Percentiles rank a stretch among this genome's conserved stretches.
phyloP scores from a whole-genome alignment of 202 grass and related monocot species.

The Schoenoplectus triqueter region DNA sequence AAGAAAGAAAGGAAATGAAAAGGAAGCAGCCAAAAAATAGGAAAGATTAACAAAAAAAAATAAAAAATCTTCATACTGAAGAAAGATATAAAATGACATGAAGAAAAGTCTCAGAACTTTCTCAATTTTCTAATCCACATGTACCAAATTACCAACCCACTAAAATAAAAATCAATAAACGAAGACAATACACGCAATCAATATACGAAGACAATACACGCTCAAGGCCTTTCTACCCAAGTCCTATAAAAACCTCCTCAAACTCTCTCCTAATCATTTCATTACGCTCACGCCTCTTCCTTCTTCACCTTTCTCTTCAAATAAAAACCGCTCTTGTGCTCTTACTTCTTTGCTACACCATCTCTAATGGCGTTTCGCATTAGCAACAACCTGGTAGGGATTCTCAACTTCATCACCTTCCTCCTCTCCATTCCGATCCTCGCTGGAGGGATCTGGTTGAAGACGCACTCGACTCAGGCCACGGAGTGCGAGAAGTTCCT shows the following conservation, averaged over 20 bases:
- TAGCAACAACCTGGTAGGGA: slow-evolving; percentile 85
- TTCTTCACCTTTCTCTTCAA: background rate
- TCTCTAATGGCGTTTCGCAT: slow-evolving; percentile 65
- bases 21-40: background rate
- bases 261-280: too few relatives aligned
- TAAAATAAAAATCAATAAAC: background rate
- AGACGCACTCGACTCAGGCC: slow-evolving; percentile 45
- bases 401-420: slow-evolving; percentile 74
- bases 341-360: too few relatives aligned
- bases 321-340: too few relatives aligned
- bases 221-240: background rate
- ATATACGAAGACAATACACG: too few relatives aligned
- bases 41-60: background rate
- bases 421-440: slow-evolving; percentile 81
- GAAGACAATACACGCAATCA: too few relatives aligned
- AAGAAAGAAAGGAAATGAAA: background rate
- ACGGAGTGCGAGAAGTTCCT: slow-evolving; percentile 91
- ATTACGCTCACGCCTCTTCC: slow-evolving; percentile 4
- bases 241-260: background rate
- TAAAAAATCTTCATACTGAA: background rate
- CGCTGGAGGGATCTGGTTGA: slow-evolving; percentile 76
- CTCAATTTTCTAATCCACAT: background rate
- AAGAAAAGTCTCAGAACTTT: slow-evolving; percentile 17
- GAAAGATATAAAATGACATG: background rate
- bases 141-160: background rate